These are phyloP conservation scores for Orbilia brochopaga DNA, from an alignment of 2,329 filamentous ascomycete species.

Conservation along the genomic window DNA sequence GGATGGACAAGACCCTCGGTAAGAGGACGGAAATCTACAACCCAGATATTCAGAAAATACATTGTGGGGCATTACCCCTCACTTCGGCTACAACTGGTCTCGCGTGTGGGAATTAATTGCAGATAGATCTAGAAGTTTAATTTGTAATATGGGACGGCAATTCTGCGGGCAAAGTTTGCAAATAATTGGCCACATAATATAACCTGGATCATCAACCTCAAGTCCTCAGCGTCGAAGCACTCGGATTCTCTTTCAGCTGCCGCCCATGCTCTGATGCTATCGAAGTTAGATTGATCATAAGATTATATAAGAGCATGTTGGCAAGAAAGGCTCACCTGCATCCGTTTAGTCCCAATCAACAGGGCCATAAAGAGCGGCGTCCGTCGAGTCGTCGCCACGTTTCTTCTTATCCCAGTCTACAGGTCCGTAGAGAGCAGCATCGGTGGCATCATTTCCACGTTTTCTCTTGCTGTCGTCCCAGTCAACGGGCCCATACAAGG, in stretches of 20 bases:
- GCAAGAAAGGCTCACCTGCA: not conserved
- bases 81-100: too few relatives aligned
- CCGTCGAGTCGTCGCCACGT: not conserved
- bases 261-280: not conserved
- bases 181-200: not conserved
- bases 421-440: not conserved
- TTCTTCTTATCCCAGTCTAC: not conserved
- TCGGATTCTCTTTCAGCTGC: not conserved
- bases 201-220: not conserved
- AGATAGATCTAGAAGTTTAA: too few relatives aligned
- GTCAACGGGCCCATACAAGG: not conserved
- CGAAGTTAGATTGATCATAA: not conserved
- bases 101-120: too few relatives aligned
- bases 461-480: not conserved
- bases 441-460: not conserved
- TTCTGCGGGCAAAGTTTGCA: too few relatives aligned
- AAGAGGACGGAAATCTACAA: too few relatives aligned
- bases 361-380: slow-evolving; percentile 18
- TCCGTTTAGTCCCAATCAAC: slow-evolving; percentile 10
- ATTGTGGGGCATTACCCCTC: too few relatives aligned
- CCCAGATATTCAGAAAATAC: too few relatives aligned
- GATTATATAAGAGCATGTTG: not conserved
- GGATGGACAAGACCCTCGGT: too few relatives aligned
- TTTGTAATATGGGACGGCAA: too few relatives aligned
- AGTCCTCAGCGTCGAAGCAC: not conserved